Conservation (phyloP, 371 early-diverging fungal genomes). For the Lichtheimia hyalospora region DNA sequence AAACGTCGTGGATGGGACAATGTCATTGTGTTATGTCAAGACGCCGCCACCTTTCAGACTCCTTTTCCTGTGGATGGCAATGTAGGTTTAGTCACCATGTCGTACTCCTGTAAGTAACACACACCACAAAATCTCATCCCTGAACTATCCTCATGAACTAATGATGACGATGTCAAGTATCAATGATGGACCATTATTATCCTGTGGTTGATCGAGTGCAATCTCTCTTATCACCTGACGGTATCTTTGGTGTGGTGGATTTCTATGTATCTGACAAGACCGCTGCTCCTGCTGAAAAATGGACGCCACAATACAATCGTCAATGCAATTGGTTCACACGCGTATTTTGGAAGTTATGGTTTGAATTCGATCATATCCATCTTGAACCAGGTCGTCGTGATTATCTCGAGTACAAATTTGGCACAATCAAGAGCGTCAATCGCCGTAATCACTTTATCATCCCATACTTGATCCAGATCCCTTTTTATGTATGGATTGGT, state of each 20-base stretch:
- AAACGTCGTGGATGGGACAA: conserved; percentile 75
- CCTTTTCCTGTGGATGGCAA: conserved; percentile 59
- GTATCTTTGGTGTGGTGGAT: conserved; percentile 78
- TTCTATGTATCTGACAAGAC: conserved; percentile 73
- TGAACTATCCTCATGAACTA: not conserved
- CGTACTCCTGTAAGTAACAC: conserved; percentile 68
- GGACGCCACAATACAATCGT: conserved; percentile 53
- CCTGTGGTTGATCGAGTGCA: conserved; percentile 72
- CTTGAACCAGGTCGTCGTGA: conserved; percentile 78
- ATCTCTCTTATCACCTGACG: conserved; percentile 62
- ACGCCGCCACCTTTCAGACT: conserved; percentile 73
- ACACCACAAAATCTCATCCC: not conserved
- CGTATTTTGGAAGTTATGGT: conserved; percentile 82
- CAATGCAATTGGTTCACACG: conserved; percentile 78
- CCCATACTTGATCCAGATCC: conserved; percentile 76
- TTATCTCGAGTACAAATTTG: conserved; percentile 83
- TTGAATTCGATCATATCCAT: conserved; percentile 79
- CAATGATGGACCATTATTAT: conserved; percentile 81
- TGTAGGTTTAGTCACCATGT: conserved; percentile 78
- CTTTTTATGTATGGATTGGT: conserved; percentile 87
- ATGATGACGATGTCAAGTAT: conserved; percentile 35
- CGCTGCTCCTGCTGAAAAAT: conserved; percentile 56
- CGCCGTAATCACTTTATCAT: conserved; percentile 74
- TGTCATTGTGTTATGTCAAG: conserved; percentile 78
- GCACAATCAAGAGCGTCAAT: conserved; percentile 73